Conservation (phyloP, 2,329 filamentous ascomycete genomes). For the Chrysoporthe austroafricana region DNA sequence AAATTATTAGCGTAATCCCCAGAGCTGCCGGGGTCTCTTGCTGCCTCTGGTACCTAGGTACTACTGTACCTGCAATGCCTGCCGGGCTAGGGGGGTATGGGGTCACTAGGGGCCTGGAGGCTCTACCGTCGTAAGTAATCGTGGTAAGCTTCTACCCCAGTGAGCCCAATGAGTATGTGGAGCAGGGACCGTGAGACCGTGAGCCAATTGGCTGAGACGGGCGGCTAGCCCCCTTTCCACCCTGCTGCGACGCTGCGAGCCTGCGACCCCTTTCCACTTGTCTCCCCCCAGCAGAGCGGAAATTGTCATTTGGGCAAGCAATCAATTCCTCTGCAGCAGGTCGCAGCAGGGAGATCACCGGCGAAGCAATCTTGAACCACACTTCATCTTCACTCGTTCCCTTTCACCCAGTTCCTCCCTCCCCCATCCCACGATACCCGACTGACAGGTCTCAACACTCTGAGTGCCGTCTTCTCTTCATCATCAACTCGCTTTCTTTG, state of each 20-base stretch:
- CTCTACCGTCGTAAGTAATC: too few species aligned
- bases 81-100: constrained; percentile 16
- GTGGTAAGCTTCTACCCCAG: constrained; percentile 9
- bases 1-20: constrained; percentile 27
- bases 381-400: constrained; percentile 29
- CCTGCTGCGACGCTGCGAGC: constrained; percentile 16
- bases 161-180: not conserved
- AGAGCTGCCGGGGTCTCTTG: constrained; percentile 8
- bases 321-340: constrained; percentile 31
- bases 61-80: constrained; percentile 5
- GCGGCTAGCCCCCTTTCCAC: constrained; percentile 27
- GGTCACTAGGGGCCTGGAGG: too few species aligned
- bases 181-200: constrained; percentile 11
- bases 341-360: constrained; percentile 20
- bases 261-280: constrained; percentile 42
- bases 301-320: constrained; percentile 52
- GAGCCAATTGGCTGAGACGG: constrained; percentile 20
- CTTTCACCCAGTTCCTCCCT: constrained; percentile 14
- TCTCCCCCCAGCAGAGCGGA: constrained; percentile 41
- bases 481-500: constrained; percentile 36
- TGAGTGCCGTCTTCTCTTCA: constrained; percentile 34
- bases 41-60: not conserved
- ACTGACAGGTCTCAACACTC: constrained; percentile 31
- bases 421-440: constrained; percentile 27
- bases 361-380: constrained; percentile 22